Base-by-base conservation (phyloP, 768 basidiomycete genomes). In the Boletales sp. region DNA sequence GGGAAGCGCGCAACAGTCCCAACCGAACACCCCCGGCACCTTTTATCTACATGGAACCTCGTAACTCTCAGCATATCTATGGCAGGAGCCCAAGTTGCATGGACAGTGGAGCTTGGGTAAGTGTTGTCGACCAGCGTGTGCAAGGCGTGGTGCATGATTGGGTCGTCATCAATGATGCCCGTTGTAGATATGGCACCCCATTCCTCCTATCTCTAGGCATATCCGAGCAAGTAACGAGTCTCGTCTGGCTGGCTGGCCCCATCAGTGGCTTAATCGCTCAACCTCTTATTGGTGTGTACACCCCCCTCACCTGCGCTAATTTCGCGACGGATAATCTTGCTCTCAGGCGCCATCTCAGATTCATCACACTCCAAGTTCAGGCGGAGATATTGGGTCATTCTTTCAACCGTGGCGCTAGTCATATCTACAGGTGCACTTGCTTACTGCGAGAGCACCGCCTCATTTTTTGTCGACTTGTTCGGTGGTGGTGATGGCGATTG, bases 181-280 rank as follows among this genome's bases (percentile, higher is more conserved):
- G 19, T 38, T 44, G 45, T 58, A 97, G 95, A 66, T 97, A 95
- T 61, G 95, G 95, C 34, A 97, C 95, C 5, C 95, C 95, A 1
- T 97, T 97, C 67, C 74, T 98, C 35, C 77, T 95, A 13, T 77
- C 76, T 30, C 74, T 88, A 17, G 87, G 87, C 8, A 72, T 98
- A 24, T 86, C 92, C 0, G 94, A 94, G 64, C 85, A 91, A 63
- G 73, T 94, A 14, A 97, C 97, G 0, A 88, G 90, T 47, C 79
- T 97, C 8, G 95, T 99, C 32, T 99, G 97, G 97, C 77, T 91
- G 35, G 90, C 89, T 49, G 90, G 95, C 10, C 97, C 97, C 5
- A 91, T 99, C 52, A 93, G 90, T 54, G 97, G 97, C 14, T 75
- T 99, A 40, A 74, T 99, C 44, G 94, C 94, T 5, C 97, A 99